Percentiles rank a stretch among this genome's conserved stretches.
phyloP scores from a whole-genome alignment of 805 yeast species.

The Ogataea neopini region DNA sequence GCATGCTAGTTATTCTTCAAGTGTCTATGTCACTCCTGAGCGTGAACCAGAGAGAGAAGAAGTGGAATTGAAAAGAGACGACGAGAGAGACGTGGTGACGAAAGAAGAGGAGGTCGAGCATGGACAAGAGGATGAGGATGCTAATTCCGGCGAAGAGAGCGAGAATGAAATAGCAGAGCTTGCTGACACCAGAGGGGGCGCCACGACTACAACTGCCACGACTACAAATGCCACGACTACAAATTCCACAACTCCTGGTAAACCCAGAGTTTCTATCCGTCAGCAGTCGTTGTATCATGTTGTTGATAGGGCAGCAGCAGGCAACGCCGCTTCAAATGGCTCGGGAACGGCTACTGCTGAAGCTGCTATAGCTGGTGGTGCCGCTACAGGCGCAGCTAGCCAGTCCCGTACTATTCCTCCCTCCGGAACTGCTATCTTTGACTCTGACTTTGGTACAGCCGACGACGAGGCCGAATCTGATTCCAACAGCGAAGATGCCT shows the following conservation, averaged over 20 bases:
- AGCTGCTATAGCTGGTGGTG: background rate
- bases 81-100: background rate
- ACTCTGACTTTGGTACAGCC: conserved; percentile 17
- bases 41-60: background rate
- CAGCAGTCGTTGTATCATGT: conserved; percentile 30
- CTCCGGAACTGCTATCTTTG: conserved; percentile 19
- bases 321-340: too few species aligned
- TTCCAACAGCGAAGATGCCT: conserved; percentile 33
- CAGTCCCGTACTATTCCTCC: conserved; percentile 4
- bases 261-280: conserved; percentile 31
- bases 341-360: too few species aligned
- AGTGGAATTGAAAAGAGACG: background rate
- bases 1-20: background rate
- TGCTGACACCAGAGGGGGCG: too few species aligned
- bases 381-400: background rate
- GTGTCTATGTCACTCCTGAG: background rate
- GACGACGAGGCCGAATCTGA: conserved; percentile 20
- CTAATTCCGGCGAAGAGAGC: too few species aligned
- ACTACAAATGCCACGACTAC: too few species aligned
- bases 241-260: conserved; percentile 6
- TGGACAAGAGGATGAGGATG: background rate
- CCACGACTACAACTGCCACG: too few species aligned
- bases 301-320: background rate
- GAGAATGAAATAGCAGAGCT: background rate
- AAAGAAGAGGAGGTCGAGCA: background rate